Evolutionary conservation across 768 basidiomycete species (phyloP), one percentile per base, ranked within the genome.

Genomic region (Sistotremastrum suecicum): DNA sequence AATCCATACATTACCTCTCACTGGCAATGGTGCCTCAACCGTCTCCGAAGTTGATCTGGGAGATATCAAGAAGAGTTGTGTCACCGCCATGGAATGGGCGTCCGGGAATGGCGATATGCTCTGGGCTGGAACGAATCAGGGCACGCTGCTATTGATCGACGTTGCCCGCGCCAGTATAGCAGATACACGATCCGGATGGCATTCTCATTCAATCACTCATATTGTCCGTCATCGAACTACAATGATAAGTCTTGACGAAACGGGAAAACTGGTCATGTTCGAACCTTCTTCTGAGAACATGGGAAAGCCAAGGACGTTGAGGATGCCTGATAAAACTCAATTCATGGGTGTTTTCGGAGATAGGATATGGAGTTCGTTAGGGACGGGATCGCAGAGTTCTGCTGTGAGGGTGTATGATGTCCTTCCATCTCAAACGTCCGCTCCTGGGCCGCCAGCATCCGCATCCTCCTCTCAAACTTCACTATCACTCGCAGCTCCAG

Each of bases 81-180:
- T 92, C 35, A 80, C 80, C 1, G 76, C 80, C 20, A 69, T 94
- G 62, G 88, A 83, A 60, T 87, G 91, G 58, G 70, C 81, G 10
- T 72, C 81, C 0, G 68, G 70, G 2, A 53, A 51, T 2, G 53
- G 58, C 7, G 53, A 61, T 32, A 69, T 75, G 45, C 54, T 90
- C 2, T 97, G 92, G 92, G 63, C 82, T 7, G 94, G 92, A 3
- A 88, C 88, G 31, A 90, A 85, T 63, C 89, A 94, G 29, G 94
- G 94, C 0, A 78, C 83, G 58, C 48, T 99, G 29, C 70, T 81
- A 52, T 91, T 95, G 66, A 52, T 94, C 46, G 88, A 97, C 56
- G 66, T 83, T 36, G 62, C 71, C 44, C 76, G 70, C 2, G 82
- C 79, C 0, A 52, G 54, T 4, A 60, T 89, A 12, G 67, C 68